A percentile compares a stretch with the other conserved stretches of the same genome.
Evolutionary conservation across 495 filamentous ascomycete species (phyloP).

Genomic region (Penicillium paradoxum): DNA sequence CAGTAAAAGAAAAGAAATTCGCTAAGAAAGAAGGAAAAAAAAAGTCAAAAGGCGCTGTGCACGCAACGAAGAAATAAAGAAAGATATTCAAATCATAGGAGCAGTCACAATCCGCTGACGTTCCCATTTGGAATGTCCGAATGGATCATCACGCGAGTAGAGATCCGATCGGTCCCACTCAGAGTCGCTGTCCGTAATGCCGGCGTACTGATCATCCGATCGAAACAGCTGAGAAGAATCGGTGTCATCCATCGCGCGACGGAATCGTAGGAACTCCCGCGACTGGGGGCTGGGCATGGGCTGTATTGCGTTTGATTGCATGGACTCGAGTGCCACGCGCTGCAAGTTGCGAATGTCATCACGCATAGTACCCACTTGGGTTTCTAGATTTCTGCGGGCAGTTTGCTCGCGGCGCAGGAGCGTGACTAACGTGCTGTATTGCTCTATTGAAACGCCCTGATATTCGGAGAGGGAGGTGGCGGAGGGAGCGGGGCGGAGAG

Average conservation of each 20-base stretch:
- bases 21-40: background rate
- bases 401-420: conserved; percentile 53
- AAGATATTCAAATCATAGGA: conserved; percentile 18
- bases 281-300: conserved; percentile 34
- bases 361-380: conserved; percentile 46
- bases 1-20: background rate
- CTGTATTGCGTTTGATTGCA: conserved; percentile 33
- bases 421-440: conserved; percentile 53
- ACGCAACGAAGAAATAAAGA: background rate
- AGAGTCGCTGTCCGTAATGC: conserved; percentile 13
- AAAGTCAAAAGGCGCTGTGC: background rate
- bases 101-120: conserved; percentile 13
- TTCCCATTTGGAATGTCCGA: conserved; percentile 22
- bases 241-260: conserved; percentile 21
- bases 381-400: conserved; percentile 49
- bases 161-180: conserved; percentile 17
- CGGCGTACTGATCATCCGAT: conserved; percentile 9
- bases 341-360: conserved; percentile 46
- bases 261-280: conserved; percentile 31
- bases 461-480: conserved; percentile 30
- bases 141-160: conserved; percentile 16
- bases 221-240: conserved; percentile 12
- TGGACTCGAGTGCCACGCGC: conserved; percentile 29
- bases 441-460: conserved; percentile 47
- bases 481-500: conserved; percentile 30